phyloP scores from a whole-genome alignment of 306 rosid species.

The Arachis stenosperma region DNA sequence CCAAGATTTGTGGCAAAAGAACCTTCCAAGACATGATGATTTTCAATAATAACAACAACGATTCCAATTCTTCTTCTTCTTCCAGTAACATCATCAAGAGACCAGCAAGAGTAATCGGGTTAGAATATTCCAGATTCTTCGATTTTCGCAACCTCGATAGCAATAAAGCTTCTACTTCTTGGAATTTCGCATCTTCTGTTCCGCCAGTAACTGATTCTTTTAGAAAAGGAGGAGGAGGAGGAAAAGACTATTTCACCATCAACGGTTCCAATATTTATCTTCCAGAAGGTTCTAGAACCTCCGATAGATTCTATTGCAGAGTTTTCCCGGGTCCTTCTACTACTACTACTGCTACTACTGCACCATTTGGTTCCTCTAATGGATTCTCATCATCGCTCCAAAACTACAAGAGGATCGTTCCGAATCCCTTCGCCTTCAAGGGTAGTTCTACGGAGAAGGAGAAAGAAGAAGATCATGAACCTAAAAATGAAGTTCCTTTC shows the following conservation, averaged over 20 bases:
- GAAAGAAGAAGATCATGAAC: conserved; percentile 34
- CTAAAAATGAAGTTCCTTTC: conserved; percentile 59
- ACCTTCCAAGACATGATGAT: conserved; percentile 52
- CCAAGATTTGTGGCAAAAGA: conserved; percentile 71
- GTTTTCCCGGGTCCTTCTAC: conserved; percentile 41
- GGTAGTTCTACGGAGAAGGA: conserved; percentile 47
- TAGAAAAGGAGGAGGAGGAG: conserved; percentile 44
- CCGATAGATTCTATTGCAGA: conserved; percentile 42
- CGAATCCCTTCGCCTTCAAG: conserved; percentile 47
- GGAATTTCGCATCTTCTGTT: conserved; percentile 60
- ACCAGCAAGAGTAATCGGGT: conserved; percentile 27
- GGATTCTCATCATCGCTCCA: conserved; percentile 42
- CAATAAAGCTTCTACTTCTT: conserved; percentile 46
- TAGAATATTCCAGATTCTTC: conserved; percentile 46
- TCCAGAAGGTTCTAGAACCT: conserved; percentile 45
- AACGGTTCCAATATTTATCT: conserved; percentile 35
- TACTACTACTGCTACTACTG: background rate
- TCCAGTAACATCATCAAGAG: conserved; percentile 38
- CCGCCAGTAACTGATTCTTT: conserved; percentile 19
- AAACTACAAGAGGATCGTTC: conserved; percentile 53
- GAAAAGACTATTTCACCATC: conserved; percentile 39
- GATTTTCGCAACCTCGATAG: conserved; percentile 46
- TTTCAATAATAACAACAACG: conserved; percentile 21
- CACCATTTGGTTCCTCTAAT: background rate
- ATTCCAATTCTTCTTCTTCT: conserved; percentile 30